Percentiles rank a stretch among this genome's conserved stretches.
Conservation (phyloP, 306 rosid genomes). For the Pterocarpus macrocarpus region DNA sequence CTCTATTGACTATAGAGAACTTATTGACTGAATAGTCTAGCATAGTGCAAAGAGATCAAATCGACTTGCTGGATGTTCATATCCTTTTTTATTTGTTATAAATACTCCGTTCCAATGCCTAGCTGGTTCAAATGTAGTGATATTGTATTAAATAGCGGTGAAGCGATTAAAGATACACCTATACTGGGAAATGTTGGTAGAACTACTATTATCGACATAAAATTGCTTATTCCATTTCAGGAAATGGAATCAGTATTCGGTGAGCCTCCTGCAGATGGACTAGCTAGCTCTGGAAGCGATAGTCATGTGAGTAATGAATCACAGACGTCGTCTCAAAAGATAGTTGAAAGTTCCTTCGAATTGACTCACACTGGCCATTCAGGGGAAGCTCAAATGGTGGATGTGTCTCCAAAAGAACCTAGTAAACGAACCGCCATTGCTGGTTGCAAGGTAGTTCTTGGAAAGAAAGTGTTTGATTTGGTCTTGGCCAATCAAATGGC, state of each 20-base stretch:
- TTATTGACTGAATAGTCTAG: not conserved
- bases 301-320: conserved; percentile 46
- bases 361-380: conserved; percentile 74
- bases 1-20: too few relatives aligned
- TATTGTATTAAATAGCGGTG: not conserved
- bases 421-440: conserved; percentile 77
- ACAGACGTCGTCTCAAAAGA: conserved; percentile 40
- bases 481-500: conserved; percentile 67
- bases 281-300: conserved; percentile 56
- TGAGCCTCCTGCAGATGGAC: conserved; percentile 59
- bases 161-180: conserved; percentile 1
- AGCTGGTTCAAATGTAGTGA: not conserved
- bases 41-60: conserved; percentile 1
- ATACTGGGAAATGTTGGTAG: conserved; percentile 11
- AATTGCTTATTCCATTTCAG: conserved; percentile 51
- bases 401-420: conserved; percentile 80
- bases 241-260: conserved; percentile 90
- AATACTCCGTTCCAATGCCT: not conserved
- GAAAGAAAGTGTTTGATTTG: conserved; percentile 86
- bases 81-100: not conserved
- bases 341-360: conserved; percentile 42
- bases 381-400: conserved; percentile 97
- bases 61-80: conserved; percentile 21
- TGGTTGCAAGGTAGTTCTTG: conserved; percentile 84
- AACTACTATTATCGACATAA: not conserved